Base-by-base conservation (phyloP, 1,139 yeast species). In the Yamadazyma triangularis region DNA sequence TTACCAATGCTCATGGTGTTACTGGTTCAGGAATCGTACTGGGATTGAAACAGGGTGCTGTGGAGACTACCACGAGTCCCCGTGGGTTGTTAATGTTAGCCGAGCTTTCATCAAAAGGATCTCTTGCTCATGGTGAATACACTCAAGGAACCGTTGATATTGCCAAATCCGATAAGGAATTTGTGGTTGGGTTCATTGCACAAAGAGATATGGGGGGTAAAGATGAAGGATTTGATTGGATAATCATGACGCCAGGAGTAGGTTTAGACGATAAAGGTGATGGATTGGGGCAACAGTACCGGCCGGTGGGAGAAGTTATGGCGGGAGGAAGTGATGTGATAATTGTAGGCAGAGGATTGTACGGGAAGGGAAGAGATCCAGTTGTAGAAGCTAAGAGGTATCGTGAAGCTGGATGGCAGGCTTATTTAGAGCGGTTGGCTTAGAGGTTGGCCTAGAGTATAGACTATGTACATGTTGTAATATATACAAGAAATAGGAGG, bases 181-280 rank as follows among this genome's bases (percentile, higher is more conserved):
- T 91, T 60, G 96, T 87, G 13, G 80, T 91, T 59, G 99, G 99
- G 0, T 93, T 91, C 57, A 91, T 93, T 61, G 97, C 98, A 1
- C 96, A 89, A 55, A 72, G 76, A 48, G 79, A 81, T 39, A 85
- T 88, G 89, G 88, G 86, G 20, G 93, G 91, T 11, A 63, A 70
- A 30, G 82, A 77, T 4, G 89, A 80, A 51, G 91, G 88, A 0
- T 88, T 83, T 48, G 98, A 91, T 59, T 93, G 96, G 95, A 62
- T 93, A 32, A 76, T 88, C 34, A 79, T 93, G 89, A 91, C 98
- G 1, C 99, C 99, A 0, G 99, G 99, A 38, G 98, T 93, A 27
- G 97, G 97, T 2, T 70, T 93, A 36, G 98, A 89, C 53, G 97
- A 89, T 51, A 91, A 82, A 58, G 97, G 97, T n/a, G 99, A 91